Percentiles rank a stretch among this genome's conserved stretches.
These are phyloP conservation scores for Populus hybrid DNA, from an alignment of 441 rosid genomes.

Conservation along the genomic window DNA sequence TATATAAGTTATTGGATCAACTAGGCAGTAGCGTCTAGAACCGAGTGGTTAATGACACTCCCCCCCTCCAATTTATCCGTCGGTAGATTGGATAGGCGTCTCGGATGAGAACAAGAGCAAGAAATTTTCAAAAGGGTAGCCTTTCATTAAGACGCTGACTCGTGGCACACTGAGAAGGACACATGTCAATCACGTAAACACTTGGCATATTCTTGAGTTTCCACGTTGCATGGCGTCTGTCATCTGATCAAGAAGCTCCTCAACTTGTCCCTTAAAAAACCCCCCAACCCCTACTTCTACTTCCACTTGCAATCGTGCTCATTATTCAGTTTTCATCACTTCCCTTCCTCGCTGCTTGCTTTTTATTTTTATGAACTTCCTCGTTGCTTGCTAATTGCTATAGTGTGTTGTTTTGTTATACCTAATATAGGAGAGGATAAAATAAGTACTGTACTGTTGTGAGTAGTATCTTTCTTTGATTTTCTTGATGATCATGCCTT, in stretches of 20 bases:
- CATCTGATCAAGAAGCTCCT: neutral
- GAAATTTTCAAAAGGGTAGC: neutral
- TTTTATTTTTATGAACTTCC: neutral
- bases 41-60: neutral
- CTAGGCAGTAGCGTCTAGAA: neutral
- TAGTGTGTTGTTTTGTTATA: too few relatives aligned
- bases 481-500: neutral
- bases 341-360: neutral
- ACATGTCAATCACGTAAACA: neutral
- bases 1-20: too few relatives aligned
- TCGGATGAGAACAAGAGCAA: neutral
- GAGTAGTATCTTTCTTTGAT: neutral
- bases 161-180: neutral
- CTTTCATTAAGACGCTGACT: slow-evolving; percentile 7
- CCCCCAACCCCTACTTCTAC: neutral
- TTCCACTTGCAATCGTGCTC: neutral
- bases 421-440: neutral
- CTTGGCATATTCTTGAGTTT: neutral
- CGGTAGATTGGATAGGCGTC: neutral
- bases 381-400: neutral
- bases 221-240: slow-evolving; percentile 2
- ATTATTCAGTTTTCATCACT: too few relatives aligned
- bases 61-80: neutral
- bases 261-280: neutral
- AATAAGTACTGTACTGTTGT: neutral